Evolutionary conservation across 768 basidiomycete genomes (phyloP).

Genomic region (Mrakia frigida): DNA sequence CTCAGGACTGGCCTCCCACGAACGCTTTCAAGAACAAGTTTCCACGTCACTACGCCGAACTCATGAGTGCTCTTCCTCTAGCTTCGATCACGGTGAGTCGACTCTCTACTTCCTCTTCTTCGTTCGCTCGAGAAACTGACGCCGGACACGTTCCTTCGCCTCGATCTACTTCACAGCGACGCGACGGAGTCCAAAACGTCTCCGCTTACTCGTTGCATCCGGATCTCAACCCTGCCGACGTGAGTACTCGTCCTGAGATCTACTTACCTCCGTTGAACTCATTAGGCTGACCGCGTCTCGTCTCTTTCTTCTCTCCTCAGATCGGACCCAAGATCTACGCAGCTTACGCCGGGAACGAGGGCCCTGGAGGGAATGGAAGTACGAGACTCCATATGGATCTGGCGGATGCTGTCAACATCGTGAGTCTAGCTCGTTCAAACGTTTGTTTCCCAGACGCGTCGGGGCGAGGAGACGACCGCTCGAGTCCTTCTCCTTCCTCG

Average conservation of each 20-base stretch:
- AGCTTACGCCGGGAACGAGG: conserved; percentile 56
- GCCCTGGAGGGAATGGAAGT: conserved; percentile 67
- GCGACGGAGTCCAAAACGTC: conserved; percentile 82
- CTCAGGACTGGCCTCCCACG: not conserved
- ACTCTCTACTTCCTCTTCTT: not conserved
- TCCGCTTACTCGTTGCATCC: conserved; percentile 81
- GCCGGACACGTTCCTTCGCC: not conserved
- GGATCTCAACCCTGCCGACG: conserved; percentile 37
- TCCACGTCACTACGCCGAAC: not conserved
- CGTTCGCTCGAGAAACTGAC: not conserved
- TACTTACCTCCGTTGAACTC: conserved; percentile 21
- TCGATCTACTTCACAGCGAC: conserved; percentile 46
- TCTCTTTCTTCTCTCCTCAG: conserved; percentile 25
- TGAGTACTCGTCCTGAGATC: not conserved
- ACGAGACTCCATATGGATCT: conserved; percentile 92
- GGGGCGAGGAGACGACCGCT: conserved; percentile 35
- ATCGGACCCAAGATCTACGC: conserved; percentile 91
- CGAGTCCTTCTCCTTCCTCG: not conserved
- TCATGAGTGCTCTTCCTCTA: not conserved
- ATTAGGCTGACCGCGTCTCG: not conserved
- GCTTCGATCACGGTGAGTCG: not conserved
- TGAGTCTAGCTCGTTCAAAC: conserved; percentile 58
- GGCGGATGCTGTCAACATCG: conserved; percentile 84
- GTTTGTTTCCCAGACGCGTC: no score
- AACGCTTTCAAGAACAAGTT: not conserved